Conservation (phyloP, 192 early-diverging fungal species). For the Entophlyctis helioformis region DNA sequence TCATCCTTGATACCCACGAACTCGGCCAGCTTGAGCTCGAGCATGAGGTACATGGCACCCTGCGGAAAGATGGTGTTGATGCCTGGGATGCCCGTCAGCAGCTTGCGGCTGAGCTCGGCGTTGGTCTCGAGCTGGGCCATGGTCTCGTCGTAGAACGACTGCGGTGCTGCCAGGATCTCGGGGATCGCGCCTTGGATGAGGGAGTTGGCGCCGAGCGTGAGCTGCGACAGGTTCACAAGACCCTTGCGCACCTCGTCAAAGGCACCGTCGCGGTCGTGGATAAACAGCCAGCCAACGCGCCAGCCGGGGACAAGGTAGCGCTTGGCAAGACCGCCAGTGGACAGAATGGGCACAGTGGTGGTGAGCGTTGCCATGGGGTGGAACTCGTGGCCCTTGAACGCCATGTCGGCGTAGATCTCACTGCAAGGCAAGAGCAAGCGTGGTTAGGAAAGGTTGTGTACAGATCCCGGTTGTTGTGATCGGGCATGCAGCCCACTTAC, state of each 20-base stretch:
- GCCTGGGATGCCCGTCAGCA: conserved; percentile 54
- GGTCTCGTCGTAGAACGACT: conserved; percentile 53
- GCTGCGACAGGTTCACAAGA: conserved; percentile 56
- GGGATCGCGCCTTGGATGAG: conserved; percentile 66
- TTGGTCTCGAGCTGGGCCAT: conserved; percentile 58
- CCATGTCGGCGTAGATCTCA: conserved; percentile 87
- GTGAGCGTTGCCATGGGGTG: conserved; percentile 48
- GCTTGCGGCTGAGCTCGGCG: conserved; percentile 49
- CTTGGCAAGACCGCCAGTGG: conserved; percentile 78
- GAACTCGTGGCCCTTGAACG: conserved; percentile 42
- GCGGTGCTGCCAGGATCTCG: conserved; percentile 65
- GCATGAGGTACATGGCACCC: conserved; percentile 91
- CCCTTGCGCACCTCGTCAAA: conserved; percentile 48
- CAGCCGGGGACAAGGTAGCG: conserved; percentile 86
- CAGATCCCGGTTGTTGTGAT: too few species aligned
- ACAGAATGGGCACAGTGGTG: conserved; percentile 67
- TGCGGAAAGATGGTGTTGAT: conserved; percentile 68
- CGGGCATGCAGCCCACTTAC: too few species aligned
- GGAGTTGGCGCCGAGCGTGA: conserved; percentile 73
- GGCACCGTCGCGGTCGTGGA: conserved; percentile 56
- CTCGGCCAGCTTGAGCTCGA: conserved; percentile 50
- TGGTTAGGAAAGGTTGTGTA: too few species aligned
- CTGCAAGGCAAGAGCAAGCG: not conserved
- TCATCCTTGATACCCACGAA: conserved; percentile 68
- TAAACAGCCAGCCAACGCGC: conserved; percentile 74